Base-by-base conservation (phyloP, 2,329 filamentous ascomycete genomes). In the Mycosphaerelloides madeirae region DNA sequence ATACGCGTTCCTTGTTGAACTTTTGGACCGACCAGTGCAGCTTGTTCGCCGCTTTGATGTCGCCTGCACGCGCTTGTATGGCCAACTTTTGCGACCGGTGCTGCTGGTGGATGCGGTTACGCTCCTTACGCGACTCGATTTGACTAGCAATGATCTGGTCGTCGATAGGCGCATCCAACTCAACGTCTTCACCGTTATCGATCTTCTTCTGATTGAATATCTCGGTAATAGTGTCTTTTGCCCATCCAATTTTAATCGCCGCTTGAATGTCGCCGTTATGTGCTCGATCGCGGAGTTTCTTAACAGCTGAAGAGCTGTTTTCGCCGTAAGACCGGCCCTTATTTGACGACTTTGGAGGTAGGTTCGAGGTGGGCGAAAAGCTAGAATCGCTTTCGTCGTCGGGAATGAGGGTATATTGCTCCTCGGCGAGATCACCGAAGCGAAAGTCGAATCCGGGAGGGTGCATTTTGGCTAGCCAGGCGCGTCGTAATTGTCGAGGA, bases 191-290 rank as follows among this genome's bases (percentile, higher is more conserved):
- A 14, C 46, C 50, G 11, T 38, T 34, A 12, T 16, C 38, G 5
- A n/a, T 18, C 35, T 53, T 53, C 18, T 46, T 33, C n/a, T 36
- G 37, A 32, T 53, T 53, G 44, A 40, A 53, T n/a, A 53, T 29
- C n/a, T 45, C 38, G 11, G 50, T 53, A 29, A 53, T n/a, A 3
- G 46, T 43, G 19, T 53, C 50, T 7, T 47, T 41, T 3, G 39
- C 32, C 50, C 50, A 53, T 29, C 50, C 50, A 11, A 53, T 46
- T 43, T 47, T 49, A 3, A 53, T 35, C 3, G 50, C 50, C 4
- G 50, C 46, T 6, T 53, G 46, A 22, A 53, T 38, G 20, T 45
- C 37, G 32, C 46, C 50, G 31, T 31, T 22, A 14, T 41, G 35
- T 3, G 50, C 50, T 25, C 28, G 15, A 22, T 22, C 33, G 15